Base-by-base conservation (phyloP, 164 flowering plant genomes). In the Nymphaea thermarum region DNA sequence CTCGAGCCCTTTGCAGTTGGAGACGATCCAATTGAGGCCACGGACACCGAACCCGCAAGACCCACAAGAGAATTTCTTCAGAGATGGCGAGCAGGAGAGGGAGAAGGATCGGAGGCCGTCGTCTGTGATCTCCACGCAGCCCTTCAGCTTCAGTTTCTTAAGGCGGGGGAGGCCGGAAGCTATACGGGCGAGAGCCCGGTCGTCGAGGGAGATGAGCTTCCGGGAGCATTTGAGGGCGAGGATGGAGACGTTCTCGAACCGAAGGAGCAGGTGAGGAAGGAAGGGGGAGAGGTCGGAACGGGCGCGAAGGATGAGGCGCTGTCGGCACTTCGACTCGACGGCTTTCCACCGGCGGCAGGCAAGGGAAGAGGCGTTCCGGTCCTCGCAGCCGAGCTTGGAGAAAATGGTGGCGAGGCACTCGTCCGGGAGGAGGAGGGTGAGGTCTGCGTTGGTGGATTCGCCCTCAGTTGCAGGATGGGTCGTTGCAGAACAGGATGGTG, bases 191-290 rank as follows among this genome's bases (percentile, higher is more conserved):
- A 77, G 72, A 25, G 68, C 67, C 4, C 25, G 12, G 53, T 77
- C 72, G 51, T 67, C 69, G 44, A 77, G 44, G 68, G 76, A 71
- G 3, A 47, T 18, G 25, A 57, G 43, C 70, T 68, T 77, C 16
- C 79, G 74, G 60, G 76, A 73, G 68, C 74, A 73, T 62, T 73
- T 77, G 36, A 77, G 70, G 44, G 79, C 68, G 43, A 77, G 72
- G 12, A 65, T 60, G 5, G 79, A 68, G 66, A 77, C 72, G 64
- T 74, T 55, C 60, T 64, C 66, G 68, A 77, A 77, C 42, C 79
- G 79, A 16, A 43, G 44, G 43, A 73, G 72, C 3, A 77, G 25
- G 6, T 66, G 8, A 2, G 72, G 70, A 14, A 77, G 60, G 18
- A 25, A n/a, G 15, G 79, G 72, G 36, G 74, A 66, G 4, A 71